Conservation (phyloP, 768 basidiomycete species). For the Rhodotorula kratochvilovae region DNA sequence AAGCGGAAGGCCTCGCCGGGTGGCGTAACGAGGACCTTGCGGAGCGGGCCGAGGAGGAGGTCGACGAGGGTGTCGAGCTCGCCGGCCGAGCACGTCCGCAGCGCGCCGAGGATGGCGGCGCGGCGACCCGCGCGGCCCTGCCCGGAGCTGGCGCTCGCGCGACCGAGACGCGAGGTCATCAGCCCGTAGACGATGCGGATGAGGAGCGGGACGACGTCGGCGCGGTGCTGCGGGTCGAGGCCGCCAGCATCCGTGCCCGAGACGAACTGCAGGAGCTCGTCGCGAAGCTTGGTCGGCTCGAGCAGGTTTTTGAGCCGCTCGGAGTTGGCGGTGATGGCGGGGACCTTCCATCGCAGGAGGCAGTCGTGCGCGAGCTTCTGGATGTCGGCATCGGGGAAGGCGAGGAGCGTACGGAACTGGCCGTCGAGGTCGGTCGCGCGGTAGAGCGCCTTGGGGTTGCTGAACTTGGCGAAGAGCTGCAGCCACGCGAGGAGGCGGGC, state of each 20-base stretch:
- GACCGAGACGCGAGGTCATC: slow-evolving; percentile 74
- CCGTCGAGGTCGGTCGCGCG: slow-evolving; percentile 61
- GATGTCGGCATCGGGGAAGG: slow-evolving; percentile 74
- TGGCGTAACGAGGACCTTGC: slow-evolving; percentile 29
- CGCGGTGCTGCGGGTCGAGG: slow-evolving; percentile 57
- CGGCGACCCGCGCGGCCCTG: slow-evolving; percentile 63
- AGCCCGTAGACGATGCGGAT: slow-evolving; percentile 78
- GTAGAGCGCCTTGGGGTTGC: slow-evolving; percentile 84
- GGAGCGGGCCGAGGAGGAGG: slow-evolving; percentile 76
- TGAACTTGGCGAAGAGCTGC: slow-evolving; percentile 78
- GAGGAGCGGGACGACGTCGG: slow-evolving; percentile 63
- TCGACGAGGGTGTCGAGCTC: slow-evolving; percentile 76
- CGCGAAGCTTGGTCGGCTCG: slow-evolving; percentile 83
- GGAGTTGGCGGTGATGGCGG: slow-evolving; percentile 57
- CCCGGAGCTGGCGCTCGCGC: slow-evolving; percentile 51
- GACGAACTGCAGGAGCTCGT: slow-evolving; percentile 70
- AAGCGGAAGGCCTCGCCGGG: slow-evolving; percentile 38
- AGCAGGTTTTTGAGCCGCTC: slow-evolving; percentile 67
- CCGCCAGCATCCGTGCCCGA: slow-evolving; percentile 55
- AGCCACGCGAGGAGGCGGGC: slow-evolving; percentile 71
- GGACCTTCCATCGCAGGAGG: slow-evolving; percentile 70
- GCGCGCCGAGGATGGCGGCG: slow-evolving; percentile 66
- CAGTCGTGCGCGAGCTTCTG: slow-evolving; percentile 73
- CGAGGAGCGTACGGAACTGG: slow-evolving; percentile 69
- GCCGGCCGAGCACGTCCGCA: slow-evolving; percentile 64